Percentiles rank a stretch among this genome's conserved stretches.
These are phyloP conservation scores for Sclerotinia trifoliorum DNA, from an alignment of 2,329 filamentous ascomycete genomes.

Conservation along the genomic window DNA sequence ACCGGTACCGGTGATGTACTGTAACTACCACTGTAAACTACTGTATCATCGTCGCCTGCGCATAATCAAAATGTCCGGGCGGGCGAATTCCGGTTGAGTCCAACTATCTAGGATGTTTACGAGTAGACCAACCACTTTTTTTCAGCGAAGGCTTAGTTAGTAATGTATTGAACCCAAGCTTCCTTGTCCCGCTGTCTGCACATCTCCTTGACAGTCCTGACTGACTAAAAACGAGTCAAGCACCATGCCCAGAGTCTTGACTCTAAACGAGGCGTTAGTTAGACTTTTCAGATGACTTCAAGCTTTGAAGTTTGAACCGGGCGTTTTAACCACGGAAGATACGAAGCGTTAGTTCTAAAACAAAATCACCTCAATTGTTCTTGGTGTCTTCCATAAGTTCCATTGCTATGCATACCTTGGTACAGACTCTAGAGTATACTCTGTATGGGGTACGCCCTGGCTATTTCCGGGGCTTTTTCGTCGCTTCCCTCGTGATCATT, in stretches of 20 bases:
- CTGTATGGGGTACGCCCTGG: background rate
- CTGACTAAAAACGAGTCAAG: background rate
- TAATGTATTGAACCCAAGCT: background rate
- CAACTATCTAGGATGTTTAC: background rate
- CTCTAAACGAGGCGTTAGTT: background rate
- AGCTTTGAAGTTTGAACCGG: background rate
- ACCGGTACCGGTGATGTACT: background rate
- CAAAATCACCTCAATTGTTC: background rate
- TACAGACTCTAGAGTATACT: too few relatives aligned
- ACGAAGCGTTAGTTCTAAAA: background rate
- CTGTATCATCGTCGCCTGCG: background rate
- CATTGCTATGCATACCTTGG: background rate
- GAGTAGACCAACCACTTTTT: constrained; percentile 4
- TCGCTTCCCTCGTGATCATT: background rate
- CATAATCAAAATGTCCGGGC: background rate
- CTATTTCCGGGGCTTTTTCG: background rate
- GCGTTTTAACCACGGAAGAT: background rate
- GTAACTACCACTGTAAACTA: background rate
- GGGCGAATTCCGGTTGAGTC: background rate
- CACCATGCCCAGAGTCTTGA: background rate
- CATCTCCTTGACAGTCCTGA: background rate
- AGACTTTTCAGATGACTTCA: background rate
- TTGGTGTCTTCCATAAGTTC: constrained; percentile 8
- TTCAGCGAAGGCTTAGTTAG: constrained; percentile 3
- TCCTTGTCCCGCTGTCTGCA: constrained; percentile 1